Conservation (phyloP, 2,329 filamentous ascomycete genomes). For the Alternaria arbusti region DNA sequence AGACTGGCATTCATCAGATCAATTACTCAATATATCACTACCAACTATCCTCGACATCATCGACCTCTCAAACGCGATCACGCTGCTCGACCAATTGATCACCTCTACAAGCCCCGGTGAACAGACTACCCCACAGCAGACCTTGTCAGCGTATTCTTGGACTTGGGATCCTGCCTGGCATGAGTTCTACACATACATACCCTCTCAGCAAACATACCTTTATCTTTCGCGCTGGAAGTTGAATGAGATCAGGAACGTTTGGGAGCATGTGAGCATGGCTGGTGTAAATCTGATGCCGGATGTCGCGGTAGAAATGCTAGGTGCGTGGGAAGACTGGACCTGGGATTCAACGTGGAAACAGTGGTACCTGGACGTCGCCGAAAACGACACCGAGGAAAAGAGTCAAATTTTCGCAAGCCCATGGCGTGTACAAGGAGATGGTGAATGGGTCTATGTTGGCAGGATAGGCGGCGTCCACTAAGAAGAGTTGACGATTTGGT, state of each 20-base stretch:
- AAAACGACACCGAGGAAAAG: background rate
- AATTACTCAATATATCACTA: background rate
- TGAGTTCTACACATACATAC: slow-evolving; percentile 19
- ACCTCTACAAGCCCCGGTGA: background rate
- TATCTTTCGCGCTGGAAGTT: slow-evolving; percentile 20
- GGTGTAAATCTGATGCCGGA: slow-evolving; percentile 8
- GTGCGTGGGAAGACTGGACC: slow-evolving; percentile 28
- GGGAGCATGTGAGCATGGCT: slow-evolving; percentile 17
- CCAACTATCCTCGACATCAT: slow-evolving; percentile 15
- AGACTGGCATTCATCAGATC: slow-evolving; percentile 11
- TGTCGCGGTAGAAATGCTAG: slow-evolving; percentile 12
- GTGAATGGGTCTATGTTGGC: slow-evolving; percentile 22
- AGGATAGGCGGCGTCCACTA: background rate
- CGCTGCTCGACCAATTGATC: slow-evolving; percentile 12
- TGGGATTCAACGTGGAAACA: slow-evolving; percentile 22
- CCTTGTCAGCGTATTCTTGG: slow-evolving; percentile 13
- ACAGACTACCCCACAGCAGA: slow-evolving; percentile 4
- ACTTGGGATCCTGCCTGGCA: slow-evolving; percentile 21
- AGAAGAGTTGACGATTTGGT: background rate
- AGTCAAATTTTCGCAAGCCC: slow-evolving; percentile 17
- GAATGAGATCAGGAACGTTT: slow-evolving; percentile 11
- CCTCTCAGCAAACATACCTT: slow-evolving; percentile 3
- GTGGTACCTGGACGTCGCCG: slow-evolving; percentile 20
- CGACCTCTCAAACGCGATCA: slow-evolving; percentile 16
- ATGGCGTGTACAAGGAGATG: slow-evolving; percentile 14